phyloP scores from a whole-genome alignment of 768 basidiomycete genomes.

The Leccinum pellstonianum region DNA sequence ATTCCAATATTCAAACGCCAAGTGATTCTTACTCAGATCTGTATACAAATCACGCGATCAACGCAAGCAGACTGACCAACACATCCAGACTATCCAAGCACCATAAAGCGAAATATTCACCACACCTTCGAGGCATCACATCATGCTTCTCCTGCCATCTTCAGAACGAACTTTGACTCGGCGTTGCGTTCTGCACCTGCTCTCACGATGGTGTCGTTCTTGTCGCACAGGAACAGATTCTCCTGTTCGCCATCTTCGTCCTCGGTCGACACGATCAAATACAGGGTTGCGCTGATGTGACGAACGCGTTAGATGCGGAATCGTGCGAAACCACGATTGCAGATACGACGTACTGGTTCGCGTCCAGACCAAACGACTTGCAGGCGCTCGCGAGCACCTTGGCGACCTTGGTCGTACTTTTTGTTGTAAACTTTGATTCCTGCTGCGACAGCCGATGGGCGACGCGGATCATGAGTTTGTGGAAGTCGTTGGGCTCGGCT shows the following conservation, averaged over 20 bases:
- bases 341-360: conserved; percentile 15
- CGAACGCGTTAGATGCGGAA: not conserved
- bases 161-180: conserved; percentile 27
- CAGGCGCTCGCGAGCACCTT: conserved; percentile 29
- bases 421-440: conserved; percentile 33
- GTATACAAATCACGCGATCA: not conserved
- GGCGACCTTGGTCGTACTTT: conserved; percentile 30
- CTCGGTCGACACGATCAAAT: conserved; percentile 24
- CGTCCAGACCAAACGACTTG: conserved; percentile 30
- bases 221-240: conserved; percentile 32
- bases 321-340: not conserved
- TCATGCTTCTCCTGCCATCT: conserved; percentile 24
- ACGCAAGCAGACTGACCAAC: not conserved
- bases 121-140: not conserved
- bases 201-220: conserved; percentile 23
- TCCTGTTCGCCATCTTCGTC: conserved; percentile 28
- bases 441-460: conserved; percentile 30
- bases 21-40: not conserved
- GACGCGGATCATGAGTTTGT: conserved; percentile 31
- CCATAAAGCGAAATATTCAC: not conserved
- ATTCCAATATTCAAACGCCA: not conserved
- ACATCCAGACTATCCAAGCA: not conserved
- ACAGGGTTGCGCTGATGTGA: conserved; percentile 22
- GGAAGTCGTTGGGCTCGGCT: conserved; percentile 5
- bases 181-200: conserved; percentile 26